Evolutionary conservation across 352 stramenopile genomes (phyloP).

Genomic region (Phytophthora agathidicida): DNA sequence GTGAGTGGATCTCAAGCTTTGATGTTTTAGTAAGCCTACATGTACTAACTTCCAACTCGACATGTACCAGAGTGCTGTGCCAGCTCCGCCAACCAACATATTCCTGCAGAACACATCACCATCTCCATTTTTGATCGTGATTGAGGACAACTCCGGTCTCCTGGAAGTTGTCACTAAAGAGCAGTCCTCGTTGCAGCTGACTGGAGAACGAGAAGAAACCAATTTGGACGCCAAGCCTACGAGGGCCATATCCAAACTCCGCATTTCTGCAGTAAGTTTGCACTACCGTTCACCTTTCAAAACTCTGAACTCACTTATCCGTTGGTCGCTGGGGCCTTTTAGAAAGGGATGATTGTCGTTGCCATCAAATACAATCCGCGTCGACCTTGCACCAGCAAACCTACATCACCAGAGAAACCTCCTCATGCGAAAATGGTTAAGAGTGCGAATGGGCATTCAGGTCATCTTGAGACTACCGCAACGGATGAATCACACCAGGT

Average conservation of each 20-base stretch:
- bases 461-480: not conserved
- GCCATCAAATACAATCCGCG: constrained; percentile 62
- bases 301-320: not conserved
- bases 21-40: not conserved
- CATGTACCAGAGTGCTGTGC: constrained; percentile 9
- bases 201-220: constrained; percentile 17
- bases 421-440: constrained; percentile 15
- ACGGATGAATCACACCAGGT: constrained; percentile 32
- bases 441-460: constrained; percentile 12
- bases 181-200: constrained; percentile 7
- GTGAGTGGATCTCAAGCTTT: constrained; percentile 10
- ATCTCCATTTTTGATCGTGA: constrained; percentile 61
- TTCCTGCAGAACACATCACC: constrained; percentile 79
- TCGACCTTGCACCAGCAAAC: not conserved
- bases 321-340: not conserved
- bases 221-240: not conserved
- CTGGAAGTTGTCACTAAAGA: constrained; percentile 68
- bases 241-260: constrained; percentile 38
- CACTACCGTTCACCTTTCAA: not conserved
- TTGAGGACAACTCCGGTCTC: constrained; percentile 57
- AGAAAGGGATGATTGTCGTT: constrained; percentile 83
- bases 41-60: not conserved
- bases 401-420: constrained; percentile 14
- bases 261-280: constrained; percentile 55
- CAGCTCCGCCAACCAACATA: constrained; percentile 65